A percentile compares a stretch with the other conserved stretches of the same genome.
Evolutionary conservation across 2,329 filamentous ascomycete species (phyloP).

Genomic region (Plenodomus tracheiphilus): DNA sequence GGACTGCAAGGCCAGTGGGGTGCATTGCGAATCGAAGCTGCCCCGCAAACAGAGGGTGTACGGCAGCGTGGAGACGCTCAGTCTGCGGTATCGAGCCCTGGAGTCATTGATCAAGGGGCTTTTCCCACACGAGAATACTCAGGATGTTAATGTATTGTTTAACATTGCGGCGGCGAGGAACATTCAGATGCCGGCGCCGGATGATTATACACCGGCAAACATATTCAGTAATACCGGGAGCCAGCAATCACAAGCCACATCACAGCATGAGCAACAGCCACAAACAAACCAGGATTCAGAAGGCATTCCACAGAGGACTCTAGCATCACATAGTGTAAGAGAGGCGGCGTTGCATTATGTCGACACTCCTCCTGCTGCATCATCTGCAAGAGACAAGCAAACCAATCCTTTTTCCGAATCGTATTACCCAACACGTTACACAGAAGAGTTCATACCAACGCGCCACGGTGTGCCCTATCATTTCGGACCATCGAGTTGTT

Average conservation of each 20-base stretch:
- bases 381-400: conserved; percentile 9
- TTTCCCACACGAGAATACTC: conserved; percentile 46
- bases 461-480: conserved; percentile 28
- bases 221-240: conserved; percentile 23
- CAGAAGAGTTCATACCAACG: conserved; percentile 22
- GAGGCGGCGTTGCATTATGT: not conserved
- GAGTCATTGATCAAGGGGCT: conserved; percentile 49
- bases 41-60: conserved; percentile 52
- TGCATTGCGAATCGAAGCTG: conserved; percentile 49
- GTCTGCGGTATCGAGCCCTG: conserved; percentile 48
- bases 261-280: conserved; percentile 5
- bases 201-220: conserved; percentile 31
- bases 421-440: conserved; percentile 11
- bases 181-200: conserved; percentile 42
- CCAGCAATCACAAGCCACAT: conserved; percentile 2
- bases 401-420: conserved; percentile 19
- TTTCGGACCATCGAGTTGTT: conserved; percentile 34
- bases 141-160: conserved; percentile 46
- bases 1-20: conserved; percentile 45
- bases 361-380: not conserved
- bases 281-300: not conserved
- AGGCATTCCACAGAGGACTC: not conserved
- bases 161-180: conserved; percentile 45
- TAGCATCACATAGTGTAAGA: not conserved
- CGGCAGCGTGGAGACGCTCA: conserved; percentile 52